Evolutionary conservation across 768 basidiomycete species (phyloP).

Genomic region (Macrolepiota fuliginosa): DNA sequence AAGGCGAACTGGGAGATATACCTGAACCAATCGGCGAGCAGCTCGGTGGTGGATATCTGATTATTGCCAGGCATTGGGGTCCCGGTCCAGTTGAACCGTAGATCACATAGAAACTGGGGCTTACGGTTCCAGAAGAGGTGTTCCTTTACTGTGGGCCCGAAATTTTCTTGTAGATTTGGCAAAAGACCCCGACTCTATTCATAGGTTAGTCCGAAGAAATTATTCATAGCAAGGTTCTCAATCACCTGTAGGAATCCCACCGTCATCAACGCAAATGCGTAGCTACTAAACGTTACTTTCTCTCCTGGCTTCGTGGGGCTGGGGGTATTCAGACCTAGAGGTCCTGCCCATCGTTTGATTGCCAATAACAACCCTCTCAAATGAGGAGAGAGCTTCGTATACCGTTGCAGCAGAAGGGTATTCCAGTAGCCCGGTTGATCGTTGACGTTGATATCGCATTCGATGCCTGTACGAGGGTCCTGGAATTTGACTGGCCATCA

Average conservation of each 20-base stretch:
- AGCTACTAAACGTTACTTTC: conserved; percentile 54
- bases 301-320: conserved; percentile 15
- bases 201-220: not conserved
- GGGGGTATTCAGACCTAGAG: conserved; percentile 49
- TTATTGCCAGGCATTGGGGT: not conserved
- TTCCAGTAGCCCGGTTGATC: conserved; percentile 54
- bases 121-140: conserved; percentile 10
- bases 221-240: not conserved
- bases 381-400: conserved; percentile 44
- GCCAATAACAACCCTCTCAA: conserved; percentile 41
- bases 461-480: conserved; percentile 38
- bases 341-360: conserved; percentile 62
- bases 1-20: conserved; percentile 22
- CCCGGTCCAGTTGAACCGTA: conserved; percentile 2
- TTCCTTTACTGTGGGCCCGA: conserved; percentile 18
- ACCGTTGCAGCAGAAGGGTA: conserved; percentile 47
- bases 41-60: conserved; percentile 5
- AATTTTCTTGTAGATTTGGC: conserved; percentile 50
- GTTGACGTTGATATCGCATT: conserved; percentile 63
- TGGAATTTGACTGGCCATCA: conserved; percentile 45
- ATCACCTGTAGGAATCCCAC: conserved; percentile 57
- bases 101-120: not conserved
- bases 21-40: conserved; percentile 42
- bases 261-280: conserved; percentile 59
- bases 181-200: conserved; percentile 39